Base-by-base conservation (phyloP, 257 asterid genomes). In the Petunia secreta region DNA sequence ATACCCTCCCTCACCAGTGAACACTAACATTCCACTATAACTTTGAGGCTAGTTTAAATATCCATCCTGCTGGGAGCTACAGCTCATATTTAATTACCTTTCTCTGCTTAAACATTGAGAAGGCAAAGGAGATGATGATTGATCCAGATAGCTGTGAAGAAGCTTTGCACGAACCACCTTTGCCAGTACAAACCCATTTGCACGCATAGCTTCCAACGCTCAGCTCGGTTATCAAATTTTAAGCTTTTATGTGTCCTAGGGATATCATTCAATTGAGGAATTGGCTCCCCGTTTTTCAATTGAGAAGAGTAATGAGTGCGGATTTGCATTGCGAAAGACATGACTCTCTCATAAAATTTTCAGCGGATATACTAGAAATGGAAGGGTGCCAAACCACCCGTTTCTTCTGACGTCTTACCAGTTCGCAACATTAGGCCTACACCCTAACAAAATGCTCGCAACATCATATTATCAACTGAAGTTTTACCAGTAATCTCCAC, bases 41-140 rank as follows among this genome's bases (percentile, higher is more conserved):
- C n/a, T 67, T 67, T 41, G 75, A n/a, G 11, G 11, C 5, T 0
- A 48, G 60, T 25, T 50, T 34, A 73, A 34, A 0, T 50, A 0
- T 37, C 8, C 8, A 0, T 73, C 63, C 34, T 73, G 36, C 0
- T 71, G 3, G 1, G 34, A 73, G 77, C 77, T 77, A 40, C 43
- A 40, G 41, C 0, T 25, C 14, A 54, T 52, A 10, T 40, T 58
- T 37, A n/a, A 3, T 40, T 90, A 92, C 99, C 97, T 93, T 95
- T 85, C 98, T 91, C 87, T 95, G 99, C 83, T 92, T 97, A 91
- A 95, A 93, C 97, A 95, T 93, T 54, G 99, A 95, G 89, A 95
- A 93, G 86, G 99, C 97, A 81, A 95, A 95, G 63, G 99, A 93
- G 66, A 95, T 92, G 80, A 92, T 93, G 69, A 95, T 98, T 1